Base-by-base conservation (phyloP, 1,284 basidiomycete genomes). In the Microbotryum lychnidis-dioicae region DNA sequence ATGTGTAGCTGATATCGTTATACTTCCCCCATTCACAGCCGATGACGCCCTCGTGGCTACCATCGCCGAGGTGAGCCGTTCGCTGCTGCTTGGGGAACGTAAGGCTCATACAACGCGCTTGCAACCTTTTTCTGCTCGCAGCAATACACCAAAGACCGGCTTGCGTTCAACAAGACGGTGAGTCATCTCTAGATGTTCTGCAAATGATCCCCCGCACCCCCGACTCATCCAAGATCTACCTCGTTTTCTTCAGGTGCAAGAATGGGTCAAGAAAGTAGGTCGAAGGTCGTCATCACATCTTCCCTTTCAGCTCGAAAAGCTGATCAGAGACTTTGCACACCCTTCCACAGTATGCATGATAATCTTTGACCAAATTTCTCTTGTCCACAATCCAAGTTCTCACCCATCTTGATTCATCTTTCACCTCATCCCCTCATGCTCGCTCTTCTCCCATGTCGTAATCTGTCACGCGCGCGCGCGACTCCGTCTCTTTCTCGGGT, bases 21-120 rank as follows among this genome's bases (percentile, higher is more conserved):
- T 18, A 42, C 12, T 12, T 42, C 37, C 37, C 7, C 25, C 37
- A 20, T 25, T 31, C n/a, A 3, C 47, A 69, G 68, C 70, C 33
- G 70, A 71, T 48, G 70, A 71, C 50, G 68, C 70, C 7, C 66
- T 71, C 25, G 69, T 71, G 31, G 69, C 70, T n/a, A 66, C 69
- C 25, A 71, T 71, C 55, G 70, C 70, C 12, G 70, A 71, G 58
- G 66, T 69, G 14, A 21, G 59, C 9, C 20, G 23, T 20, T 18
- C 57, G 20, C 33, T 48, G 23, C 52, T 23, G 5, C 42, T 4
- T 20, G 6, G 12, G 12, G 37, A 42, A 6, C 37, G 37, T 42
- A 14, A 18, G 16, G 37, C 37, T 42, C 14, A 42, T 16, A 12
- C 37, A 16, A 18, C 37, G 37, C 37, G 1, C 37, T 42, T 42